Conservation (phyloP, 768 basidiomycete species). For the Suillus subluteus region DNA sequence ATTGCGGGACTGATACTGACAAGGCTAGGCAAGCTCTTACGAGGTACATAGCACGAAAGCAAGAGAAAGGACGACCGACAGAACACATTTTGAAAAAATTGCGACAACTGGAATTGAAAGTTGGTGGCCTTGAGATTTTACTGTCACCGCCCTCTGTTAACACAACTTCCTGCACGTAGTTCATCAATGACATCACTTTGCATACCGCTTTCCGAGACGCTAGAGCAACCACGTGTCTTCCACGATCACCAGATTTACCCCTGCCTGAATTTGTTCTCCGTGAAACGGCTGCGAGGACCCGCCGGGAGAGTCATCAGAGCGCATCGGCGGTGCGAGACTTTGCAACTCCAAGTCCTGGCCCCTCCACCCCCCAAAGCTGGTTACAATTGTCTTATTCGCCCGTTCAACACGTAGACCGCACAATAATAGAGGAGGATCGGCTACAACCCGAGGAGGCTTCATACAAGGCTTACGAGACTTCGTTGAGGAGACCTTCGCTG, state of each 20-base stretch:
- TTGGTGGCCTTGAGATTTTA: constrained; percentile 7
- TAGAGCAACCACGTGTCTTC: constrained; percentile 32
- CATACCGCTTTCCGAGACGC: constrained; percentile 38
- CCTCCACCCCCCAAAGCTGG: neutral
- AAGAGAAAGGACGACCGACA: constrained; percentile 31
- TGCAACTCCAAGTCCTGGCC: neutral
- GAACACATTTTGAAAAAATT: constrained; percentile 35
- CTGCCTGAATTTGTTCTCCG: constrained; percentile 20
- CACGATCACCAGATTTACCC: constrained; percentile 29
- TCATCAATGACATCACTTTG: constrained; percentile 31
- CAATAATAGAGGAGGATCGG: neutral
- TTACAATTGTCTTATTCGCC: neutral
- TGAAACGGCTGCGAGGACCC: neutral
- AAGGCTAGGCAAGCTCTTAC: constrained; percentile 32
- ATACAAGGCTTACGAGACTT: neutral
- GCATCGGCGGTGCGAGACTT: neutral
- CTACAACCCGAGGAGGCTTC: neutral
- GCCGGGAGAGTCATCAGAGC: neutral
- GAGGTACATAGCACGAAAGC: constrained; percentile 34
- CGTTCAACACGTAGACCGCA: neutral
- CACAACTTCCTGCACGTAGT: constrained; percentile 21
- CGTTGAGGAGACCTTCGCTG: neutral
- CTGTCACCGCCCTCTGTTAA: neutral
- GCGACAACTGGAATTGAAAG: constrained; percentile 34
- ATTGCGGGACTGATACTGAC: constrained; percentile 33